Conservation (phyloP, 345 rosid species). For the Moringa oleifera region DNA sequence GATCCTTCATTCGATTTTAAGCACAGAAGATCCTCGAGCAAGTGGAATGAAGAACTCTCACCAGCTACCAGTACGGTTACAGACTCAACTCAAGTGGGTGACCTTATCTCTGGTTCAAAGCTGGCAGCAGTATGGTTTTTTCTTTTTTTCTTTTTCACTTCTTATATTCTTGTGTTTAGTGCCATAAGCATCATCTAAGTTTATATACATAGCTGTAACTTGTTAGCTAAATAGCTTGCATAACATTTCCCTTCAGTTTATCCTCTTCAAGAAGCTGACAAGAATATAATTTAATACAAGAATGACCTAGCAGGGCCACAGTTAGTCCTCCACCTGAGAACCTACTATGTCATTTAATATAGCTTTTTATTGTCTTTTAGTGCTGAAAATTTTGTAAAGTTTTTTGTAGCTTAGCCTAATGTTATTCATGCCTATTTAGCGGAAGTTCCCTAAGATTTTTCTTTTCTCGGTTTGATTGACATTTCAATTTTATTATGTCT, state of each 20-base stretch:
- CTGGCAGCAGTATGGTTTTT: slow-evolving; percentile 31
- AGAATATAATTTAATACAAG: no score
- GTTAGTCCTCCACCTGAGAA: background rate
- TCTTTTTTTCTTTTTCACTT: background rate
- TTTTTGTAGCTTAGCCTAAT: background rate
- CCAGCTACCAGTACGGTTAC: slow-evolving; percentile 53
- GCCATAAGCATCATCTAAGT: no score
- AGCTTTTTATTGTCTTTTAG: background rate
- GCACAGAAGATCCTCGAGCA: slow-evolving; percentile 73
- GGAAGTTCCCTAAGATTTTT: background rate
- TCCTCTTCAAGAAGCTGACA: no score
- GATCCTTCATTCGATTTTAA: slow-evolving; percentile 53
- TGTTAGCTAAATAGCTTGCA: no score
- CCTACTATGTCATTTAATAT: background rate
- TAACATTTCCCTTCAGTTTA: no score
- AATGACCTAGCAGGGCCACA: background rate
- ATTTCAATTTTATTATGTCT: background rate
- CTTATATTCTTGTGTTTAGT: background rate
- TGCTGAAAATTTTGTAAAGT: background rate
- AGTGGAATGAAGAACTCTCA: slow-evolving; percentile 72
- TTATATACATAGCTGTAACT: no score
- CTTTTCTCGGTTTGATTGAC: background rate
- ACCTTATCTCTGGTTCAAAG: slow-evolving; percentile 42
- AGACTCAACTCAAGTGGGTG: slow-evolving; percentile 71
- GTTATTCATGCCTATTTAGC: background rate